These are phyloP conservation scores for Botryosphaeria dothidea DNA, from an alignment of 2,329 filamentous ascomycete genomes.

Conservation along the genomic window DNA sequence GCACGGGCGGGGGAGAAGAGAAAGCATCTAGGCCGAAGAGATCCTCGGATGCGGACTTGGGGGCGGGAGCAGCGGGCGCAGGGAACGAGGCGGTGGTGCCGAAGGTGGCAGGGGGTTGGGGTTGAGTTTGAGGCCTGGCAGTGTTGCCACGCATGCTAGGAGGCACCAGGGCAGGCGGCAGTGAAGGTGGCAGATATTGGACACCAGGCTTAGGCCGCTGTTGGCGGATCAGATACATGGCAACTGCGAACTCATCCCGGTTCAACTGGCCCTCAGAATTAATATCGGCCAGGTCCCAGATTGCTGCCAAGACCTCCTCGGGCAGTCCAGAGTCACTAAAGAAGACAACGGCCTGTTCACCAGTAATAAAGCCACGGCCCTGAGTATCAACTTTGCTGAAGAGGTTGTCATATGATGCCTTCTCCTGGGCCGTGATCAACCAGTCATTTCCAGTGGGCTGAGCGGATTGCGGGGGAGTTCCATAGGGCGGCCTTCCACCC, in stretches of 20 bases:
- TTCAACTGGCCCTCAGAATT: conserved; percentile 83
- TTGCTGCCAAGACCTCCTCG: conserved; percentile 86
- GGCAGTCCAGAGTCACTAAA: conserved; percentile 89
- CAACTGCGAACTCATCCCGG: conserved; percentile 91
- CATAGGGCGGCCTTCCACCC: conserved; percentile 49
- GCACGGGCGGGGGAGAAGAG: conserved; percentile 48
- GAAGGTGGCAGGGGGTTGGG: conserved; percentile 25
- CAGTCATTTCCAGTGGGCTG: conserved; percentile 68
- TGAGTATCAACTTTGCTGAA: conserved; percentile 81
- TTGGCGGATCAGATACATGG: conserved; percentile 94
- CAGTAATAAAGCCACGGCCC: conserved; percentile 81
- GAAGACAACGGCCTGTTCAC: conserved; percentile 91
- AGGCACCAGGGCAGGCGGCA: conserved; percentile 81
- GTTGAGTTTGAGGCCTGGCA: conserved; percentile 48
- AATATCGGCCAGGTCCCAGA: conserved; percentile 97
- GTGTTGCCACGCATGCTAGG: conserved; percentile 74
- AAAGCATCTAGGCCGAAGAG: conserved; percentile 87
- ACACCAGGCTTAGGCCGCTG: conserved; percentile 71
- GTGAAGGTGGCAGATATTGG: conserved; percentile 67
- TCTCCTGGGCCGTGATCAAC: conserved; percentile 81
- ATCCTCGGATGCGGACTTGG: conserved; percentile 87
- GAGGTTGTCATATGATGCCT: conserved; percentile 81
- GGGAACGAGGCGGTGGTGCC: conserved; percentile 54
- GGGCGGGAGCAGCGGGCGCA: conserved; percentile 38
- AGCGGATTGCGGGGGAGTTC: conserved; percentile 49